Evolutionary conservation across 345 rosid species (phyloP), one percentile per base, ranked within the genome.

Genomic region (Zanthoxylum bungeanum): DNA sequence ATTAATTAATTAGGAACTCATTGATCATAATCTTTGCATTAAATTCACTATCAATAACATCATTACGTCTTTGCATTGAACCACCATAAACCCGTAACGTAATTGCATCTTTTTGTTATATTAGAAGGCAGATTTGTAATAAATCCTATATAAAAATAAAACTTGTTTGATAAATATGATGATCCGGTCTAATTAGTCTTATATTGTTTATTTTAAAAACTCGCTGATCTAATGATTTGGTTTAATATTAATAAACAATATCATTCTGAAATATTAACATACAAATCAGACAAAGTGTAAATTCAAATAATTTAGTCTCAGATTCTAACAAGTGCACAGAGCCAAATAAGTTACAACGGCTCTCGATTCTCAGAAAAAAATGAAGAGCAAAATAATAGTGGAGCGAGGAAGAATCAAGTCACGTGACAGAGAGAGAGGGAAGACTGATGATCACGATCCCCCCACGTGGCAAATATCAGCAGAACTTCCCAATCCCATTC

Each of bases 401-500:
- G 50, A 28, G 59, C 66, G 33, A 28, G 58, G 62, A 30, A 65
- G 75, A 19, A 70, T 73, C 78, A 49, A 70, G 68, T 73, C 76
- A 80, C 80, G 73, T 77, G 74, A 51, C 61, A 51, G 11, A 10
- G 25, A 37, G 49, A 44, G 55, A 25, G 17, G n/a, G 4, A 33
- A 30, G 52, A 30, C 19, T 30, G 9, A 1, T 36, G 52, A 50
- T 11, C n/a, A n/a, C n/a, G n/a, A n/a, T n/a, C n/a, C 46, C 21
- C 63, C 71, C 70, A 73, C 73, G 75, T 71, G 79, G 76, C 79
- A 62, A 60, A 72, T 79, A 74, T 77, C 83, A 64, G 71, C 83
- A 6, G 47, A 44, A 3, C 77, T 33, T 56, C 70, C 75, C 14
- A 42, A 17, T 3, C 47, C 1, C 19, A 42, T 58, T 55, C 60